Evolutionary conservation across 768 basidiomycete genomes (phyloP).

Genomic region (Fomitopsis serialis): DNA sequence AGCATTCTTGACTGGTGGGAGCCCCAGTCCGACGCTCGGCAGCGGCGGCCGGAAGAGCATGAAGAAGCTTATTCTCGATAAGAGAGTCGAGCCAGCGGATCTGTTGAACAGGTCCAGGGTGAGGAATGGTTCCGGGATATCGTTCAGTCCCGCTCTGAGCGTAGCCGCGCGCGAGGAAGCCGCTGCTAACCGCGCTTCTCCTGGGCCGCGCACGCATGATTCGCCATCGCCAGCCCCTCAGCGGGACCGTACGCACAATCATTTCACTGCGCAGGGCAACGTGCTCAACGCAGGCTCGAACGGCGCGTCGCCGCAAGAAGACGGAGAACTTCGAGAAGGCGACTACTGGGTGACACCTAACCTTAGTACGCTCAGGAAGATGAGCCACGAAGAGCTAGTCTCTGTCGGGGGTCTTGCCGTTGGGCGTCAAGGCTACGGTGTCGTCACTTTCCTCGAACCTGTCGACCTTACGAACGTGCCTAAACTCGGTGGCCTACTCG

Average conservation of each 20-base stretch:
- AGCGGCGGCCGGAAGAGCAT: conserved; percentile 75
- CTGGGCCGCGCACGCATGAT: conserved; percentile 23
- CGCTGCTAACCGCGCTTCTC: conserved; percentile 21
- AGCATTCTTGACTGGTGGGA: conserved; percentile 48
- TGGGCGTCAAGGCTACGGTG: conserved; percentile 88
- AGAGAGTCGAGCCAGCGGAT: conserved; percentile 72
- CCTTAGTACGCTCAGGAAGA: conserved; percentile 62
- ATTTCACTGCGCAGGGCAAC: conserved; percentile 33
- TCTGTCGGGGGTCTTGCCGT: conserved; percentile 75
- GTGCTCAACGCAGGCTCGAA: conserved; percentile 7
- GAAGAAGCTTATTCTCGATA: conserved; percentile 89
- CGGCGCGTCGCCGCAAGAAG: conserved; percentile 30
- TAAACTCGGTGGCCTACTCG: conserved; percentile 76
- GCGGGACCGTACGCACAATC: conserved; percentile 31
- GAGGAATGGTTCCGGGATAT: conserved; percentile 40
- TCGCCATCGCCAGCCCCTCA: conserved; percentile 14
- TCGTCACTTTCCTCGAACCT: conserved; percentile 75
- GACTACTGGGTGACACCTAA: conserved; percentile 91
- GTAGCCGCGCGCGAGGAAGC: conserved; percentile 67
- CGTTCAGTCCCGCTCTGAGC: conserved; percentile 71
- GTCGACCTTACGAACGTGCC: conserved; percentile 82
- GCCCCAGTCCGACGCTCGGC: conserved; percentile 60
- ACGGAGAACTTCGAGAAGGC: conserved; percentile 60
- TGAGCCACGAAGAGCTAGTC: conserved; percentile 68
- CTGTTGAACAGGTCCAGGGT: conserved; percentile 39